Evolutionary conservation across 148 eudicot genomes (phyloP).

Genomic region (Euryodendron excelsum): DNA sequence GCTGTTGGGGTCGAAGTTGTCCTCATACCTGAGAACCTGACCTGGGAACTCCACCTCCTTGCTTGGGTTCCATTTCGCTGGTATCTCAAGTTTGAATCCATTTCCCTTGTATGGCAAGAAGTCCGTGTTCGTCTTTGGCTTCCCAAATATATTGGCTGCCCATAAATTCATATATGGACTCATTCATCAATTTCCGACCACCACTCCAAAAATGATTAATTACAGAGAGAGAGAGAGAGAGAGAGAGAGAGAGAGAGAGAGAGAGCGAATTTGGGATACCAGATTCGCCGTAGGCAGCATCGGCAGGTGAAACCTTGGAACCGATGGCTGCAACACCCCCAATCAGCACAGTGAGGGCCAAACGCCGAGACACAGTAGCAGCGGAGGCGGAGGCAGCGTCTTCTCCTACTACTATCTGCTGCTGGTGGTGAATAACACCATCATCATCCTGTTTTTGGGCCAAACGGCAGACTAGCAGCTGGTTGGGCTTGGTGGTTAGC

Average conservation of each 20-base stretch:
- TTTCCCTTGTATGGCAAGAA: slow-evolving; percentile 60
- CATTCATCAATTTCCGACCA: no score
- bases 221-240: no score
- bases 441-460: slow-evolving; percentile 68
- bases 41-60: slow-evolving; percentile 91
- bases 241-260: no score
- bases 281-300: slow-evolving; percentile 96
- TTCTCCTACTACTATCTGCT: no score
- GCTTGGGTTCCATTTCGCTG: slow-evolving; percentile 98
- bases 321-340: slow-evolving; percentile 93
- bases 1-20: slow-evolving; percentile 91
- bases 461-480: slow-evolving; percentile 52
- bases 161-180: not conserved
- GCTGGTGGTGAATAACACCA: no score
- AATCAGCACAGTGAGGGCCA: slow-evolving; percentile 77
- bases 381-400: slow-evolving; percentile 20
- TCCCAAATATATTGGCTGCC: slow-evolving; percentile 95
- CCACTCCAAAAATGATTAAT: no score
- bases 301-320: slow-evolving; percentile 90
- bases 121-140: slow-evolving; percentile 85
- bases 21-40: slow-evolving; percentile 81
- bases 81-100: slow-evolving; percentile 70
- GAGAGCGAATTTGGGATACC: slow-evolving; percentile 59
- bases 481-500: slow-evolving; percentile 42
- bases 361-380: slow-evolving; percentile 52